Evolutionary conservation across 768 basidiomycete species (phyloP), one percentile per base, ranked within the genome.

Genomic region (Chiua virens): DNA sequence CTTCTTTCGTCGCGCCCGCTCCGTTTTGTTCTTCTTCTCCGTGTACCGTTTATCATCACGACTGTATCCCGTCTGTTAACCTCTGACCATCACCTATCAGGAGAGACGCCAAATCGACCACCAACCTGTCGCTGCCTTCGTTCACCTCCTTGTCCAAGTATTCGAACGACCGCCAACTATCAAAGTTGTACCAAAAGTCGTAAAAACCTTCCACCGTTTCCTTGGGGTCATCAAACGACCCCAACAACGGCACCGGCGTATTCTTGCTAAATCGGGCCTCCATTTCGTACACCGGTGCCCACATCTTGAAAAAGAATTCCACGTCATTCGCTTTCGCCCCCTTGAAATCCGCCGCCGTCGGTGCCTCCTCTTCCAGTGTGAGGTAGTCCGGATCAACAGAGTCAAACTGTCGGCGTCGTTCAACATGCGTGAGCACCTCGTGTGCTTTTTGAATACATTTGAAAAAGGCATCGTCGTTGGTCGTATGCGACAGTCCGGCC

Each of bases 101-200:
- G n/a, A 36, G 5, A 39, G 34, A 27, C 14, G 22, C 9, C 30
- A 39, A 45, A 46, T 20, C 48, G 10, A 46, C 8, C 1, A 76
- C 85, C 57, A 46, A 93, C 92, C 80, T 91, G 68, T 98, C 96
- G 55, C 89, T 92, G 11, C 96, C 96, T 73, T 99, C 96, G 69
- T 98, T 96, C 50, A 92, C 88, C 70, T 99, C 96, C 79, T 99
- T 98, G 76, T 99, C 96, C 58, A 89, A 76, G 79, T 93, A 98
- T 73, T 99, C 96, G 68, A 98, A 99, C 69, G 87, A 91, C 62
- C 96, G 79, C 96, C 96, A 99, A 59, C 88, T 91, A 71, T 98
- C 96, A 72, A 99, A 96, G 79, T 95, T 96, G 79, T 99, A 98
- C 93, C 94, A 99, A 72, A 96, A 97, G 71, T 98, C 89, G 77